Conservation (phyloP, 2,329 filamentous ascomycete genomes). For the Aspergillus tamarii region DNA sequence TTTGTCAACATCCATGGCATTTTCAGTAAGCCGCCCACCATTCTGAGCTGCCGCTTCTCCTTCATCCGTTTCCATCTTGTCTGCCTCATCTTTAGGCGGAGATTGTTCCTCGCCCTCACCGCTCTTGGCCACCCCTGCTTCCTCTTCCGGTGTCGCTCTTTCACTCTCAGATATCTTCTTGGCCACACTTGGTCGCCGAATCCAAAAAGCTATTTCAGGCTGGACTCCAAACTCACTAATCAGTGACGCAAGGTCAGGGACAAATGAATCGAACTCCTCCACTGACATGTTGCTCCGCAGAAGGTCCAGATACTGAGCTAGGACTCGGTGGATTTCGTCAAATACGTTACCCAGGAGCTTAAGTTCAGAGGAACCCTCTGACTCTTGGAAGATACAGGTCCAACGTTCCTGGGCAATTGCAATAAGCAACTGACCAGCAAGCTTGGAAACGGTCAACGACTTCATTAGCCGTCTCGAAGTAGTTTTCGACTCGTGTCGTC, state of each 20-base stretch:
- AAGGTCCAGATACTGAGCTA: conserved; percentile 87
- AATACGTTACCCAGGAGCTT: conserved; percentile 87
- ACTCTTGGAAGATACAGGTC: conserved; percentile 77
- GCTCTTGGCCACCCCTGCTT: conserved; percentile 19
- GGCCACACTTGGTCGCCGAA: conserved; percentile 75
- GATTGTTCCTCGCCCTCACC: conserved; percentile 27
- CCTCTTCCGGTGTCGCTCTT: conserved; percentile 33
- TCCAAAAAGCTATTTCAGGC: conserved; percentile 79
- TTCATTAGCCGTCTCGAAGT: conserved; percentile 80
- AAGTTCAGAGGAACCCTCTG: conserved; percentile 70
- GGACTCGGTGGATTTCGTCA: conserved; percentile 84
- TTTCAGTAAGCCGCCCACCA: conserved; percentile 25
- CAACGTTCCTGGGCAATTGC: conserved; percentile 89
- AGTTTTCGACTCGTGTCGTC: conserved; percentile 72
- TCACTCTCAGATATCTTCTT: conserved; percentile 59
- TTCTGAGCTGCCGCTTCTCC: conserved; percentile 23
- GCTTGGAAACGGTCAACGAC: conserved; percentile 73
- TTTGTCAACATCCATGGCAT: conserved; percentile 41
- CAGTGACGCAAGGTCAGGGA: conserved; percentile 74
- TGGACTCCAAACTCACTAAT: conserved; percentile 80
- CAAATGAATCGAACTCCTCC: conserved; percentile 74
- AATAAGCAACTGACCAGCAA: conserved; percentile 83
- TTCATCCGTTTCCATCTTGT: conserved; percentile 40
- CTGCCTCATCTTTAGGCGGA: conserved; percentile 16
- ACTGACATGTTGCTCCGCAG: conserved; percentile 77